A percentile compares a stretch with the other conserved stretches of the same genome.
Evolutionary conservation across 2,329 filamentous ascomycete species (phyloP).

Genomic region (Alternaria arborescens): DNA sequence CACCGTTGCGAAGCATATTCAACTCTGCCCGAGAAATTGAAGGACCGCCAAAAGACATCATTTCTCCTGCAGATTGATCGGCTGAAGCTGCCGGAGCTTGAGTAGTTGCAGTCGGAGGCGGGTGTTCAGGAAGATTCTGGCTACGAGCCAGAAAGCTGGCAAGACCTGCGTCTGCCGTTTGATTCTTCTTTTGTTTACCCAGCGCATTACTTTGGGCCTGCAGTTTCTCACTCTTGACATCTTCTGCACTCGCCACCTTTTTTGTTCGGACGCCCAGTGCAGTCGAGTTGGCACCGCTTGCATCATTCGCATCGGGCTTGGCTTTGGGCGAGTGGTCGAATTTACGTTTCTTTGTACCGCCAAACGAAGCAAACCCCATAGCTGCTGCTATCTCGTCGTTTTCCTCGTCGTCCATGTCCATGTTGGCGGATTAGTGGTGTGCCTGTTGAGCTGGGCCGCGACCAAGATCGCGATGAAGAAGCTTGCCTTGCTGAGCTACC

Average conservation of each 20-base stretch:
- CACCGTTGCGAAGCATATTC: conserved; percentile 50
- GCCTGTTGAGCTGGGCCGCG: background rate
- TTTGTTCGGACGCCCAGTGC: conserved; percentile 51
- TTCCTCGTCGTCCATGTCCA: conserved; percentile 58
- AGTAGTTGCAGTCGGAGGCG: conserved; percentile 3
- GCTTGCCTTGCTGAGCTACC: background rate
- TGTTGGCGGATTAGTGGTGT: conserved; percentile 1
- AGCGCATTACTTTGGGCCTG: conserved; percentile 7
- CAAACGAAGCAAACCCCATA: conserved; percentile 80
- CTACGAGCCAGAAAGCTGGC: conserved; percentile 44
- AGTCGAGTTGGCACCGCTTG: conserved; percentile 46
- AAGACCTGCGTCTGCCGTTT: conserved; percentile 35
- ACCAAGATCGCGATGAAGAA: background rate
- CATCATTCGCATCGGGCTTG: conserved; percentile 36
- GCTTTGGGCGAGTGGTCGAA: conserved; percentile 66
- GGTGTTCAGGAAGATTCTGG: conserved; percentile 34
- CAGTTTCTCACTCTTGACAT: background rate
- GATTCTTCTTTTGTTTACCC: conserved; percentile 18
- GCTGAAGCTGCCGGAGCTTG: background rate
- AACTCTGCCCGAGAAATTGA: conserved; percentile 41
- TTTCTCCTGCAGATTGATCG: conserved; percentile 18
- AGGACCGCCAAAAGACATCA: conserved; percentile 42
- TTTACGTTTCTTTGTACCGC: conserved; percentile 72
- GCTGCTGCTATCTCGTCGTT: conserved; percentile 66
- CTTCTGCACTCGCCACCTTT: conserved; percentile 12